Percentiles rank a stretch among this genome's conserved stretches.
Evolutionary conservation across 495 filamentous ascomycete genomes (phyloP).

Genomic region (Stereocaulon alpinum): DNA sequence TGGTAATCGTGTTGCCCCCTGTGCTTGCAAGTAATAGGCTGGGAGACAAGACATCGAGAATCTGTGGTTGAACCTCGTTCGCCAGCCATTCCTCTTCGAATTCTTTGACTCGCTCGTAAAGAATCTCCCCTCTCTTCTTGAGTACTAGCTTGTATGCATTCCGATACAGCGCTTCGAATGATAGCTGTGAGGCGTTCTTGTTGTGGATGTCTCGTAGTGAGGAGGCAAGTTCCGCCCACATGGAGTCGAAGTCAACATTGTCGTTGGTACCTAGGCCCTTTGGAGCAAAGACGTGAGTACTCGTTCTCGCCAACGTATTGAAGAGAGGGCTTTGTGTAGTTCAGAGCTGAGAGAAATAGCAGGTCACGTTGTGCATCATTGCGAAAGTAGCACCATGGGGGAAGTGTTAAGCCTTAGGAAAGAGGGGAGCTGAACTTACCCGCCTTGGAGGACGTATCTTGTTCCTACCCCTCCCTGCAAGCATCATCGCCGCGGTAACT

Average conservation of each 20-base stretch:
- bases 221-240: constrained; percentile 62
- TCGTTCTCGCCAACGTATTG: neutral
- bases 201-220: constrained; percentile 81
- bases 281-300: constrained; percentile 5
- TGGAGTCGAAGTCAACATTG: constrained; percentile 65
- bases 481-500: constrained; percentile 35
- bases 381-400: neutral
- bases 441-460: constrained; percentile 64
- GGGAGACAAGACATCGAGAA: constrained; percentile 51
- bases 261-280: constrained; percentile 47
- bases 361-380: neutral
- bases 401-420: constrained; percentile 1
- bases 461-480: constrained; percentile 52
- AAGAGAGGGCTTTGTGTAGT: neutral
- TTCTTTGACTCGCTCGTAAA: constrained; percentile 68
- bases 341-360: neutral
- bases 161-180: constrained; percentile 93
- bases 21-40: constrained; percentile 41
- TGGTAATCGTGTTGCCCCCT: constrained; percentile 38
- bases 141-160: constrained; percentile 94
- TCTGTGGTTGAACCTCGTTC: constrained; percentile 51
- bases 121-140: constrained; percentile 69
- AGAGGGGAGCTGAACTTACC: constrained; percentile 38
- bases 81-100: constrained; percentile 76
- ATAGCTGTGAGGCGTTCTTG: constrained; percentile 80